Conservation (phyloP, 139 green algal genomes). For the Haematococcus lacustris region DNA sequence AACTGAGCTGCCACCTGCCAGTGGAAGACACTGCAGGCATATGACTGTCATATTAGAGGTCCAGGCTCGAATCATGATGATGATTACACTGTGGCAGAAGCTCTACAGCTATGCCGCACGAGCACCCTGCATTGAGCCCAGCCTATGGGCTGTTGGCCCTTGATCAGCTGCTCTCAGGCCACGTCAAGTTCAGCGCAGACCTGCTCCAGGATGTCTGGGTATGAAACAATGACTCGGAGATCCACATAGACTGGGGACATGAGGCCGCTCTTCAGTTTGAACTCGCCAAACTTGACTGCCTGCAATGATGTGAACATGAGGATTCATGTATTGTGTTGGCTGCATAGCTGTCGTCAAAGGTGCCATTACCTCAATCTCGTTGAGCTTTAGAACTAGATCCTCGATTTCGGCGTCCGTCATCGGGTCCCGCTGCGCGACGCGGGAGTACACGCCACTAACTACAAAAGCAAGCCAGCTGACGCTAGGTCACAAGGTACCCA, state of each 20-base stretch:
- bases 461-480: too few species aligned
- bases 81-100: too few species aligned
- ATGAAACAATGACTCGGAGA: constrained; percentile 96
- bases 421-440: constrained; percentile 34
- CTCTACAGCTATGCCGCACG: too few species aligned
- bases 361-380: constrained; percentile 88
- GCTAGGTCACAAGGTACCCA: too few species aligned
- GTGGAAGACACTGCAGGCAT: too few species aligned
- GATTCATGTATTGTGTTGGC: neutral
- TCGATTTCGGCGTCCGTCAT: constrained; percentile 72
- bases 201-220: constrained; percentile 86
- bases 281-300: constrained; percentile 98
- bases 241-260: constrained; percentile 97
- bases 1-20: too few species aligned
- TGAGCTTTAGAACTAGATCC: constrained; percentile 79
- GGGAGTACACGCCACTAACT: too few species aligned
- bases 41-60: neutral
- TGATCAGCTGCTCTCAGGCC: too few species aligned
- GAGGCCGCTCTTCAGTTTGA: constrained; percentile 97
- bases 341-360: neutral
- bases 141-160: too few species aligned
- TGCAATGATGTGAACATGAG: constrained; percentile 29
- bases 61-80: too few species aligned
- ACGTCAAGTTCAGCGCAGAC: too few species aligned
- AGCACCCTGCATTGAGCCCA: too few species aligned